Base-by-base conservation (phyloP, 2,329 filamentous ascomycete species). In the Pseudocercospora crystallina region DNA sequence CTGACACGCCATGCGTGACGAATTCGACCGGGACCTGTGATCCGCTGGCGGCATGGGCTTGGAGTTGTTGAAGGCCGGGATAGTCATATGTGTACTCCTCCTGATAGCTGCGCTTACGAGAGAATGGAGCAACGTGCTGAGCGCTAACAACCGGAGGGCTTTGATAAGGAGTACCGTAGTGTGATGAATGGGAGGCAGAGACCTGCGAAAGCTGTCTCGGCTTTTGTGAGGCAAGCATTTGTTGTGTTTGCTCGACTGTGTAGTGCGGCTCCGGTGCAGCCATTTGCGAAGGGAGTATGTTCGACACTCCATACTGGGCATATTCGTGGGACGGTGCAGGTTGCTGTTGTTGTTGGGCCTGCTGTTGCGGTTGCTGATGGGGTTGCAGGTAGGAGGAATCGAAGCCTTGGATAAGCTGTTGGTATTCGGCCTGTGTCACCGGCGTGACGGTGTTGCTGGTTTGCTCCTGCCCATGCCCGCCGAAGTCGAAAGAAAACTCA, bases 401-500 rank as follows among this genome's bases (percentile, higher is more conserved):
- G 32, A 53, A 53, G 14, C 30, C 38, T 30, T 59, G 56, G 38
- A 65, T 51, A 32, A 66, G 53, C 43, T 62, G 59, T 41, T 64
- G 60, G 43, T 62, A 62, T 41, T 61, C 57, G 30, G 60, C 57
- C 36, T 51, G 51, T 33, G 62, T 62, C 48, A 61, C 56, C 49
- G 54, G 48, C 11, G 51, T 33, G 35, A 51, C 42, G 20, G 59
- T 51, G 36, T 53, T 58, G 47, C 49, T 46, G 44, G 49, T 53
- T 65, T 69, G 69, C 64, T 71, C 63, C 62, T 73, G 68, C 62
- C 68, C 71, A 53, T 56, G 53, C 40, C 41, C 50, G 59, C 58
- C 63, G 69, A 75, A 74, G 68, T 74, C 70, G 69, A 75, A 73
- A 67, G 68, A 69, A 61, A 69, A 71, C 64, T 72, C 72, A 69